Percentiles rank a stretch among this genome's conserved stretches.
Evolutionary conservation across 2,329 filamentous ascomycete genomes (phyloP).

Genomic region (Cercospora brassicicola): DNA sequence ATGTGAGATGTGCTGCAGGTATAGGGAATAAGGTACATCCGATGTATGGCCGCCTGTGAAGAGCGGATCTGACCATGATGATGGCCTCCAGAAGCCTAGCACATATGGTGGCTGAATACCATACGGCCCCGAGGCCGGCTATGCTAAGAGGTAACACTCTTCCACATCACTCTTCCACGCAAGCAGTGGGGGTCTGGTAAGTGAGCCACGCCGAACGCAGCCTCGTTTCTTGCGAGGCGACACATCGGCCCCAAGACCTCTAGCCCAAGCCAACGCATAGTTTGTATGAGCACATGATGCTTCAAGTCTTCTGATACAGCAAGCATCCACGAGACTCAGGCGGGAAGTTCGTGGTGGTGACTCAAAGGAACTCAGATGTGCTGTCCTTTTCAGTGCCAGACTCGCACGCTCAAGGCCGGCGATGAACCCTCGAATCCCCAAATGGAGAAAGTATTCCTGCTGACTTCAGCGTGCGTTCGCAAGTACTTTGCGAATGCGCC

Average conservation of each 20-base stretch:
- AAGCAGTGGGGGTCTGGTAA: background rate
- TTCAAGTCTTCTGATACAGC: background rate
- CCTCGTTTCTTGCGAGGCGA: background rate
- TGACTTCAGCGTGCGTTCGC: background rate
- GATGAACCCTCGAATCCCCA: background rate
- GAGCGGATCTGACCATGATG: background rate
- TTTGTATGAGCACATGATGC: background rate
- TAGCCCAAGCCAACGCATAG: background rate
- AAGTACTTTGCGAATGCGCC: background rate
- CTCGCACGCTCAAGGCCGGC: background rate
- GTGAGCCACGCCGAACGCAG: background rate
- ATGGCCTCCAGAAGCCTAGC: background rate
- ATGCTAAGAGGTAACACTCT: background rate
- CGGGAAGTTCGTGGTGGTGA: background rate
- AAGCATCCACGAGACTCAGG: background rate
- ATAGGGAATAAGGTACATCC: background rate
- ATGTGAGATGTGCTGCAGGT: background rate
- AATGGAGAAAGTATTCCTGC: background rate
- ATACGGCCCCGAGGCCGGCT: background rate
- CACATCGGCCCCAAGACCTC: background rate
- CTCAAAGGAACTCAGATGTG: background rate
- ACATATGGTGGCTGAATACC: background rate
- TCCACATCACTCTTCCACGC: background rate
- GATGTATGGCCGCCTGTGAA: background rate
- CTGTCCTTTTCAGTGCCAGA: background rate